Evolutionary conservation across 2,329 filamentous ascomycete genomes (phyloP).

Genomic region (Fusarium sp.): DNA sequence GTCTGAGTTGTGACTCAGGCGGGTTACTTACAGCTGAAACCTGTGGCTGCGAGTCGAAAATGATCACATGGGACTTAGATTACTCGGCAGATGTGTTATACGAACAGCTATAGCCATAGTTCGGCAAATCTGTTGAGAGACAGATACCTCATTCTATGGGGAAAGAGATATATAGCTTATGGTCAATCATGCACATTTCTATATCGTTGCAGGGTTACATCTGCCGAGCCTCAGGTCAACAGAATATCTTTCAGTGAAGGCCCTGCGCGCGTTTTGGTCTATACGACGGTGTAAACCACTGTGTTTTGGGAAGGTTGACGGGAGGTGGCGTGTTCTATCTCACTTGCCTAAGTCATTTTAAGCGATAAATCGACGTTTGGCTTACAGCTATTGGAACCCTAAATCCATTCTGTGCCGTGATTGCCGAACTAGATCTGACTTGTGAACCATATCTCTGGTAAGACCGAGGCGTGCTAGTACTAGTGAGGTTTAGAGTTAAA

Average conservation of each 20-base stretch:
- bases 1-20: too few relatives aligned
- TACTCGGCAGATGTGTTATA: not conserved
- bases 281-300: not conserved
- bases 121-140: not conserved
- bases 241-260: accelerated
- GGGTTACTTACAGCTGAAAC: too few relatives aligned
- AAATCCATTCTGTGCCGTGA: not conserved
- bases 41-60: accelerated
- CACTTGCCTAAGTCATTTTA: not conserved
- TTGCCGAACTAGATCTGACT: not conserved
- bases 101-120: not conserved
- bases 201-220: not conserved
- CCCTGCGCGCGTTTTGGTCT: not conserved
- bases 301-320: not conserved
- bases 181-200: not conserved
- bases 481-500: not conserved
- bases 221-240: not conserved
- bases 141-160: not conserved
- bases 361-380: not conserved
- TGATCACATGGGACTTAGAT: not conserved
- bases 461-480: not conserved
- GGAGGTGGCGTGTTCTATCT: not conserved
- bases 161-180: too few relatives aligned
- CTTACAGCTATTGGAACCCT: not conserved
- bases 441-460: not conserved